Conservation (phyloP, 345 rosid genomes). For the Arabis alpina region DNA sequence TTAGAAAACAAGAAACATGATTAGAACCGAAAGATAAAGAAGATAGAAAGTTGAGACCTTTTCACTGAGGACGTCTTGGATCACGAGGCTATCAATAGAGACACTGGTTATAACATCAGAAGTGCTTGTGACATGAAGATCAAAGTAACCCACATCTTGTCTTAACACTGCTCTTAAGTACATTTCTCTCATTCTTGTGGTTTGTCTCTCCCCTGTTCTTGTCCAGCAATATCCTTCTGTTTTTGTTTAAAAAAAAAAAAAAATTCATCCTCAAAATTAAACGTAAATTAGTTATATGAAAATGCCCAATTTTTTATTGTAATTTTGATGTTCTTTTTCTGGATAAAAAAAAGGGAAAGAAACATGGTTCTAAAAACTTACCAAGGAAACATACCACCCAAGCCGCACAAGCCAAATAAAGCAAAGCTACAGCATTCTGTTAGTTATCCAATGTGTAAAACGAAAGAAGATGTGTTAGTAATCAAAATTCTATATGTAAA, state of each 20-base stretch:
- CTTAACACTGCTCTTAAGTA: conserved; percentile 86
- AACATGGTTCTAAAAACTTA: conserved; percentile 26
- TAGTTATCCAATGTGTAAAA: conserved; percentile 13
- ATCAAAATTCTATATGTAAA: no score
- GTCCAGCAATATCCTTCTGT: conserved; percentile 92
- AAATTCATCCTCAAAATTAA: not conserved
- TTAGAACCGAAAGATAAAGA: not conserved
- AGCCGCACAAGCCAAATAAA: conserved; percentile 67
- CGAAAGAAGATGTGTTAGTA: not conserved
- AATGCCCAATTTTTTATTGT: not conserved
- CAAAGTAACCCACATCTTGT: conserved; percentile 93
- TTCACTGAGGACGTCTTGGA: conserved; percentile 94
- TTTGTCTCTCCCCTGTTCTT: conserved; percentile 93
- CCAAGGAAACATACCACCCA: conserved; percentile 75
- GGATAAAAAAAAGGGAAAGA: not conserved
- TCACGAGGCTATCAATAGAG: conserved; percentile 89
- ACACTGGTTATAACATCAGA: conserved; percentile 87
- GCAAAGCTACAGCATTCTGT: conserved; percentile 68
- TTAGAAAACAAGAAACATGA: conserved; percentile 29
- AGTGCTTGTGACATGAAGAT: conserved; percentile 81
- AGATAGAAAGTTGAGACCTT: conserved; percentile 55
- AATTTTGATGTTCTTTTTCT: not conserved
- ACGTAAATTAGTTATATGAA: not conserved
- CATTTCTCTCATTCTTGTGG: conserved; percentile 73
- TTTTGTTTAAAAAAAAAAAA: not conserved